Conservation (phyloP, 192 early-diverging fungal species). For the Umbelopsis sp. region DNA sequence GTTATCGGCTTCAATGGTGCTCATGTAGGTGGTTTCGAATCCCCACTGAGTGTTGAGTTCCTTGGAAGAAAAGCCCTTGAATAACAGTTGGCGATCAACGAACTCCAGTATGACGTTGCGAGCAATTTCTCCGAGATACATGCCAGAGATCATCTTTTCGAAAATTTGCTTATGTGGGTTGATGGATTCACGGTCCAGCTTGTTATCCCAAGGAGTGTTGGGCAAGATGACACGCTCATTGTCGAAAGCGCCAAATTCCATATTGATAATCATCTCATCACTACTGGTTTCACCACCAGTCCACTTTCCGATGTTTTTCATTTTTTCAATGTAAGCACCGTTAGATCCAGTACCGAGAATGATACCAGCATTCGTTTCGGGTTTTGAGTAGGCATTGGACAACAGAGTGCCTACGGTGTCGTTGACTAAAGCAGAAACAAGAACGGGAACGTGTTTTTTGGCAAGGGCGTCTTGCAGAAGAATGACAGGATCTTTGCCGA, state of each 20-base stretch:
- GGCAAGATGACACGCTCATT: conserved; percentile 81
- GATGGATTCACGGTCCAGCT: conserved; percentile 80
- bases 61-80: conserved; percentile 60
- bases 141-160: conserved; percentile 95
- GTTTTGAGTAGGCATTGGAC: conserved; percentile 82
- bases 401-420: conserved; percentile 96
- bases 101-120: conserved; percentile 81
- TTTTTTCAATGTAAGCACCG: conserved; percentile 90
- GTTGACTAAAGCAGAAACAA: conserved; percentile 90
- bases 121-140: conserved; percentile 92
- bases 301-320: conserved; percentile 78
- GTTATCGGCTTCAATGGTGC: conserved; percentile 75
- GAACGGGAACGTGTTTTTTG: conserved; percentile 73
- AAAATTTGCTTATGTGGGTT: conserved; percentile 87
- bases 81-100: conserved; percentile 80
- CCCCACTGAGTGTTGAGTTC: conserved; percentile 70
- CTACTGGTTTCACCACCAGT: conserved; percentile 44
- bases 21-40: conserved; percentile 82
- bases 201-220: conserved; percentile 82
- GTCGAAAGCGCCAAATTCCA: conserved; percentile 96
- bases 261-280: conserved; percentile 92
- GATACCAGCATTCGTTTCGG: conserved; percentile 81
- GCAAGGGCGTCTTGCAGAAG: conserved; percentile 81
- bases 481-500: conserved; percentile 83
- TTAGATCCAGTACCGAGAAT: conserved; percentile 98